Evolutionary conservation across 805 yeast genomes (phyloP), one percentile per base, ranked within the genome.

Genomic region (Spathaspora arborariae): DNA sequence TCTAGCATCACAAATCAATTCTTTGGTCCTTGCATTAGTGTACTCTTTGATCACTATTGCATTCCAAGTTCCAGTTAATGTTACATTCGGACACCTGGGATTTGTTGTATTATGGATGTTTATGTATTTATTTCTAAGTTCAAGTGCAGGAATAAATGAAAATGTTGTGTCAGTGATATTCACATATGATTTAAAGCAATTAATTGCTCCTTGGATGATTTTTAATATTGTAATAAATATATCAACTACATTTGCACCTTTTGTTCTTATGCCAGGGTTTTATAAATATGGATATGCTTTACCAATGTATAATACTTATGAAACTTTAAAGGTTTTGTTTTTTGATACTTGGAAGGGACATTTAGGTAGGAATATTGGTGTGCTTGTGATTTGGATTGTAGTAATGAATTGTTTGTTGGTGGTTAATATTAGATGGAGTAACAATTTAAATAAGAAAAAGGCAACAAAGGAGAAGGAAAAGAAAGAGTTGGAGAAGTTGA

Each of bases 241-340:
- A 4, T 49, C 68, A 5, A 59, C 68, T 5, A 57, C 69, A 5
- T 64, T 65, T 50, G 63, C 68, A 2, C 71, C 75, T 1, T 51
- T 67, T 33, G 66, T 53, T 4, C 54, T 69, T 30, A 47, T 53
- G 20, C 70, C 75, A 0, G 54, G 55, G 8, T 59, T 68, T 38
- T 66, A 56, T 47, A 56, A 64, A 38, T 67, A 58, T 46, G 74
- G 73, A 1, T 67, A 68, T 50, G 70, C 68, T 10, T 47, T 66
- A 51, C 73, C 72, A 3, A 64, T 67, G 67, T 59, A 51, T 50
- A 64, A 65, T 41, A 55, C 60, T 0, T 66, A 59, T 41, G 67
- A 64, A 43, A 58, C 62, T 1, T 53, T 64, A 45, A 63, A 58
- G 47, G 69, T 67, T 16, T 59, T 67, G 6, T 64, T 67, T 44